phyloP scores from a whole-genome alignment of 441 rosid species.

The Euphorbia celastroides region DNA sequence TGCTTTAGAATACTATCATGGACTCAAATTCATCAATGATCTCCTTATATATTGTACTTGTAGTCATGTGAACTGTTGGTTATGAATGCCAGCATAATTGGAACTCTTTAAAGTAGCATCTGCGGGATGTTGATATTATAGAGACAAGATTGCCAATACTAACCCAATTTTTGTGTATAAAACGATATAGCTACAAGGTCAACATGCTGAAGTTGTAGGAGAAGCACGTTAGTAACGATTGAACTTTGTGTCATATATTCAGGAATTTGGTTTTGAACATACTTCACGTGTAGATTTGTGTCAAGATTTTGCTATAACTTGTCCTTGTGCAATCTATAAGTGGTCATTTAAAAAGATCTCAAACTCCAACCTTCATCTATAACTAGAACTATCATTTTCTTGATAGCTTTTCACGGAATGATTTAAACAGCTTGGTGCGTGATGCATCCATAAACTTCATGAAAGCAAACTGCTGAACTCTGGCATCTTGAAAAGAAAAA shows the following conservation, averaged over 20 bases:
- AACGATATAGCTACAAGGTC: background rate
- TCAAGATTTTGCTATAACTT: background rate
- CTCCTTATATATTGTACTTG: background rate
- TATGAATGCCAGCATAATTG: background rate
- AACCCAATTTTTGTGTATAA: background rate
- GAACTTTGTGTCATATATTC: background rate
- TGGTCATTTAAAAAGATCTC: background rate
- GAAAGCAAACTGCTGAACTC: background rate
- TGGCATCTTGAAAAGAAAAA: background rate
- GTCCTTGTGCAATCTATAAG: background rate
- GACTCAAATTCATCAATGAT: background rate
- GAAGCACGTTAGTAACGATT: slow-evolving; percentile 2
- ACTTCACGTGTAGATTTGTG: background rate
- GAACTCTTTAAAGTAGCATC: background rate
- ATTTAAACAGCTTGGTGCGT: background rate
- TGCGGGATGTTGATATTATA: background rate
- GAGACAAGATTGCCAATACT: background rate
- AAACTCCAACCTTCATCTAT: slow-evolving; percentile 2
- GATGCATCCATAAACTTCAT: background rate
- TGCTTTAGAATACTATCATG: slow-evolving; percentile 3
- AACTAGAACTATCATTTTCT: background rate
- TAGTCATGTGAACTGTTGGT: background rate
- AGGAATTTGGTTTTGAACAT: background rate
- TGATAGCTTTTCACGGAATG: background rate
- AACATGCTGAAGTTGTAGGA: background rate